These are phyloP conservation scores for Batkoa obscura DNA, from an alignment of 371 early-diverging fungal species.

Conservation along the genomic window DNA sequence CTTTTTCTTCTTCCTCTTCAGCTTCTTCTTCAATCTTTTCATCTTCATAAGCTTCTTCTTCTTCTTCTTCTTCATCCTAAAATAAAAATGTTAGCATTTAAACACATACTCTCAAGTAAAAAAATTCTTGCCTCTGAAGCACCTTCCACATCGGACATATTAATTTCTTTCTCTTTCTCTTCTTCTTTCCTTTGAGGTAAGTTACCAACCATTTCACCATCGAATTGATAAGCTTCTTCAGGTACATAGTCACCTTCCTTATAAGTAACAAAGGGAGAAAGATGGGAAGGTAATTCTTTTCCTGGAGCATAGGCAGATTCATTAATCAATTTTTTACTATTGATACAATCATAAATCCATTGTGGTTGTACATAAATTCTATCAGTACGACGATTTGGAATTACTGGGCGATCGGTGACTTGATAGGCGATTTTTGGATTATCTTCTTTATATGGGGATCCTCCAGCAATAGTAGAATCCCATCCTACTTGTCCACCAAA, in stretches of 20 bases:
- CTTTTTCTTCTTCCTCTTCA: not conserved
- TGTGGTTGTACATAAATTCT: conserved; percentile 92
- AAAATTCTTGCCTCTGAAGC: conserved; percentile 15
- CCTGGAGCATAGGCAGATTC: conserved; percentile 62
- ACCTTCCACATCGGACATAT: conserved; percentile 16
- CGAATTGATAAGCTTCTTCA: conserved; percentile 17
- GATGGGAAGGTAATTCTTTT: conserved; percentile 69
- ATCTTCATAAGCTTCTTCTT: conserved; percentile 12
- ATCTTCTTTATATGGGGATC: conserved; percentile 56
- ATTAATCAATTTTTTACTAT: conserved; percentile 53
- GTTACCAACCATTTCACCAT: conserved; percentile 23
- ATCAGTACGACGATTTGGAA: conserved; percentile 33
- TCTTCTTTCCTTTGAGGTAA: conserved; percentile 17
- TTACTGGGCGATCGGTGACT: conserved; percentile 68
- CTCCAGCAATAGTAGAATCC: conserved; percentile 57
- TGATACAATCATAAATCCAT: conserved; percentile 90
- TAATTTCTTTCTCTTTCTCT: conserved; percentile 19
- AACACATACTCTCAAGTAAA: not conserved
- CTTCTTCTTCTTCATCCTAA: conserved; percentile 10
- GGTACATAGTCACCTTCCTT: conserved; percentile 78
- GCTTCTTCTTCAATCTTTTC: conserved; percentile 6
- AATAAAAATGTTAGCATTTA: not conserved
- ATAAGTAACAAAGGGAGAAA: conserved; percentile 82
- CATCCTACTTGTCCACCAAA: conserved; percentile 85
- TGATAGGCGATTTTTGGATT: conserved; percentile 74